phyloP scores from a whole-genome alignment of 169 alveolate genomes.

The Eimeria necatrix region DNA sequence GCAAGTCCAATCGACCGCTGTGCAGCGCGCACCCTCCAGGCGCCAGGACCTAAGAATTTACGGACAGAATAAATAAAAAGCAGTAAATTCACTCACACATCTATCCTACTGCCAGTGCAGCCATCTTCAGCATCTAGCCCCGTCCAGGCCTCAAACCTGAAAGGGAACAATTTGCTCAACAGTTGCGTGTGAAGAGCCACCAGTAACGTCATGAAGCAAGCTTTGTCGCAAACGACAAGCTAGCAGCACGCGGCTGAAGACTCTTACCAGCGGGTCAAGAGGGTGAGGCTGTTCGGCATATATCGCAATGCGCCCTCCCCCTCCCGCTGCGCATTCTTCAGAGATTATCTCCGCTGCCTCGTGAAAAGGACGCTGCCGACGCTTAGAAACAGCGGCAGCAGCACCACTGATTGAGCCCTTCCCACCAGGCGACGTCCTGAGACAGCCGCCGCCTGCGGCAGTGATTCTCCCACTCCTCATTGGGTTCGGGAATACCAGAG shows the following conservation, averaged over 20 bases:
- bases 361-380: not conserved
- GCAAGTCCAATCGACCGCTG: conserved; percentile 53
- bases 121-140: no score
- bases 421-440: not conserved
- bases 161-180: no score
- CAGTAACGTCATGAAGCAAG: not conserved
- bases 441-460: conserved; percentile 76
- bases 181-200: not conserved
- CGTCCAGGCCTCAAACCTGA: no score
- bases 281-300: conserved; percentile 74
- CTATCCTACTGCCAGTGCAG: no score
- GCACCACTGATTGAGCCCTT: not conserved
- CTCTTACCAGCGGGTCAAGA: conserved; percentile 63
- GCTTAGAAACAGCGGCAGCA: not conserved
- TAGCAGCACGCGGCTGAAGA: not conserved
- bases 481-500: conserved; percentile 18
- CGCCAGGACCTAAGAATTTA: conserved; percentile 43
- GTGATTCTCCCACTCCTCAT: conserved; percentile 64
- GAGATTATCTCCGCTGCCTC: not conserved
- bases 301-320: conserved; percentile 77
- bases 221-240: not conserved
- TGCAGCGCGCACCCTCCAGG: conserved; percentile 76
- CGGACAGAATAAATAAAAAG: no score
- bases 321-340: conserved; percentile 77
- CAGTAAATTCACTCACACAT: no score